Percentiles rank a stretch among this genome's conserved stretches.
phyloP scores from a whole-genome alignment of 176 grass and related monocot species.

The Musa troglodytarum region DNA sequence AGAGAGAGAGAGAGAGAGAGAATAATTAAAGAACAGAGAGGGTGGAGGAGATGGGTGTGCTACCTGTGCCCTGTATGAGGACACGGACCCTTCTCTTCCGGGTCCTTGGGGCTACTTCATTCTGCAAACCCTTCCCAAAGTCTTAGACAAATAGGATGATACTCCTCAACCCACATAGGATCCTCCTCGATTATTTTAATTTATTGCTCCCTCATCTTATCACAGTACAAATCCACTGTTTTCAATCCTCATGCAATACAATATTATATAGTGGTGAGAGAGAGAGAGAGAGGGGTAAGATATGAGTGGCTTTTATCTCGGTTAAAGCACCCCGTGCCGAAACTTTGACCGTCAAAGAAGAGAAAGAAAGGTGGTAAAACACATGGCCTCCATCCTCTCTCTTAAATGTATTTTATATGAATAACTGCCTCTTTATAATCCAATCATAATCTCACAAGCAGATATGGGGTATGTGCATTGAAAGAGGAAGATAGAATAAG shows the following conservation, averaged over 20 bases:
- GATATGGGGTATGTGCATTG: no score
- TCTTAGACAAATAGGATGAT: conserved; percentile 33
- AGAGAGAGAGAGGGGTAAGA: conserved; percentile 11
- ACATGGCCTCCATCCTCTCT: background rate
- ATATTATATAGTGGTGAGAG: conserved; percentile 20
- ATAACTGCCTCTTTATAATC: no score
- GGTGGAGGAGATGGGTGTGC: conserved; percentile 28
- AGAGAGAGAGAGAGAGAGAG: background rate
- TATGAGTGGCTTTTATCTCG: conserved; percentile 55
- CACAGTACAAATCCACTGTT: background rate
- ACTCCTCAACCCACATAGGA: conserved; percentile 40
- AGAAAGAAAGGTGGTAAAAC: background rate
- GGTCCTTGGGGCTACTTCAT: conserved; percentile 34
- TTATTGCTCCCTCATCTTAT: conserved; percentile 1
- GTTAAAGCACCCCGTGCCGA: conserved; percentile 45
- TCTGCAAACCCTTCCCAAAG: conserved; percentile 19
- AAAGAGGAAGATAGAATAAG: no score
- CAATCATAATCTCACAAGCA: no score
- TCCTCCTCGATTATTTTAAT: conserved; percentile 42
- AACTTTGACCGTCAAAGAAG: conserved; percentile 73
- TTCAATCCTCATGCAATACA: conserved; percentile 18
- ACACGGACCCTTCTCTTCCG: conserved; percentile 85
- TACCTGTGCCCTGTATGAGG: conserved; percentile 60
- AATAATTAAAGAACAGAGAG: conserved; percentile 20
- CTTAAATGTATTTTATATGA: background rate